Evolutionary conservation across 495 filamentous ascomycete species (phyloP).

Genomic region (Hapsidospora chrysogenum): DNA sequence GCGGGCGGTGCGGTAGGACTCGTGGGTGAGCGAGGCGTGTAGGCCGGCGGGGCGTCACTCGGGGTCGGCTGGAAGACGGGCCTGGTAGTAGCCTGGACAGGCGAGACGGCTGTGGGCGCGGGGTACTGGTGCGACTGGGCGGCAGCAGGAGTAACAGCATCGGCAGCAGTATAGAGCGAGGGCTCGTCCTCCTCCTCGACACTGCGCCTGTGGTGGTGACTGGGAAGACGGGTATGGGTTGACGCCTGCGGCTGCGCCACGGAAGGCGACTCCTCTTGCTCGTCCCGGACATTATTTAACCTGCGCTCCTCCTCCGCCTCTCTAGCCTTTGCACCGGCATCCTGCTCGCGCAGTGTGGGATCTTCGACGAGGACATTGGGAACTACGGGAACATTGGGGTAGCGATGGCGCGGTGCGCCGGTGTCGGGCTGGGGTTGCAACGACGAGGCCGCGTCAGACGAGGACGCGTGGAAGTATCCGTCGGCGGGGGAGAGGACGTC

Average conservation of each 20-base stretch:
- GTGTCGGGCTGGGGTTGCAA: no score
- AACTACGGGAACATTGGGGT: constrained; percentile 17
- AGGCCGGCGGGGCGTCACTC: constrained; percentile 27
- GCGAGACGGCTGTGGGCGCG: no score
- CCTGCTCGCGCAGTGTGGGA: constrained; percentile 16
- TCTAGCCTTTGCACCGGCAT: constrained; percentile 18
- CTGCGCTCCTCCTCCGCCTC: constrained; percentile 18
- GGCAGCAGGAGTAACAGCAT: no score
- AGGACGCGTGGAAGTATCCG: constrained; percentile 22
- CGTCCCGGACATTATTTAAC: constrained; percentile 1
- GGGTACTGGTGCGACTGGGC: no score
- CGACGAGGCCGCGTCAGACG: constrained; percentile 3
- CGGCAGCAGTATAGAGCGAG: no score
- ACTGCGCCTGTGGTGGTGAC: not conserved
- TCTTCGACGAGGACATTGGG: constrained; percentile 26
- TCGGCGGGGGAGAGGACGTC: constrained; percentile 25
- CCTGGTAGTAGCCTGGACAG: not conserved
- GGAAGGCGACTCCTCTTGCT: not conserved
- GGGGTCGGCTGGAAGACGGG: constrained; percentile 6
- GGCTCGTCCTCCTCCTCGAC: constrained; percentile 2
- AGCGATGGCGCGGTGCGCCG: not conserved
- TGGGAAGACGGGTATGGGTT: not conserved
- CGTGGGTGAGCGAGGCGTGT: no score
- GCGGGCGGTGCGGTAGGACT: constrained; percentile 14
- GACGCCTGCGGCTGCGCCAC: no score